These are phyloP conservation scores for Cordyceps fumosorosea DNA, from an alignment of 2,329 filamentous ascomycete genomes.

Conservation along the genomic window DNA sequence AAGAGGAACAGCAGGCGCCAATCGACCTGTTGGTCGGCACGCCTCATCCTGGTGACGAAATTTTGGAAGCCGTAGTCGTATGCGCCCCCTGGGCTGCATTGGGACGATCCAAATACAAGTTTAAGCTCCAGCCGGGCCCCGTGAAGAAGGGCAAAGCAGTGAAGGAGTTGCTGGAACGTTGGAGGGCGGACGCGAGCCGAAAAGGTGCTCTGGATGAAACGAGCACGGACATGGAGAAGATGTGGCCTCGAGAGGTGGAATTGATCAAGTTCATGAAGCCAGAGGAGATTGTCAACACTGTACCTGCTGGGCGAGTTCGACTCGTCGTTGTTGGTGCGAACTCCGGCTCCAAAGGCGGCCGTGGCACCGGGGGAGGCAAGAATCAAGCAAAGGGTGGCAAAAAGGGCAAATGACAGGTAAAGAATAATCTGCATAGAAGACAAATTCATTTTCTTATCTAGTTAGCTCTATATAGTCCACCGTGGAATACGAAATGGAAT, in stretches of 20 bases:
- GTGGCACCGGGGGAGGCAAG: slow-evolving; percentile 29
- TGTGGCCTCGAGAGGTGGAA: slow-evolving; percentile 84
- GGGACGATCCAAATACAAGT: slow-evolving; percentile 79
- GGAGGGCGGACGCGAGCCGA: slow-evolving; percentile 59
- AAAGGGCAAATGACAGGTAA: slow-evolving; percentile 17
- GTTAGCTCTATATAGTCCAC: background rate
- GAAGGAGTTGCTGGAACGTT: slow-evolving; percentile 78
- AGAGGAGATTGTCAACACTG: slow-evolving; percentile 71
- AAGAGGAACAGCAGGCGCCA: slow-evolving; percentile 45
- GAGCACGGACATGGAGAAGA: slow-evolving; percentile 59
- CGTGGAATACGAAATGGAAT: background rate
- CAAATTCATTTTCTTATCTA: background rate
- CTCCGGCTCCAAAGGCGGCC: slow-evolving; percentile 33
- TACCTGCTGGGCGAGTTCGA: slow-evolving; percentile 74
- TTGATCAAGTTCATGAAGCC: slow-evolving; percentile 74
- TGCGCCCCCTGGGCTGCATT: slow-evolving; percentile 61
- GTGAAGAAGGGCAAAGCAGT: slow-evolving; percentile 93
- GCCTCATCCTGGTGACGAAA: slow-evolving; percentile 75
- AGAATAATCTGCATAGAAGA: background rate
- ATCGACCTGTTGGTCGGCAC: slow-evolving; percentile 71
- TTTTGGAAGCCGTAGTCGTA: slow-evolving; percentile 58
- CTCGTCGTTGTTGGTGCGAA: slow-evolving; percentile 65
- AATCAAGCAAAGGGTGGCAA: slow-evolving; percentile 26
- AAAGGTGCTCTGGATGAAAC: slow-evolving; percentile 56
- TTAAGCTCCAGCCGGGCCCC: slow-evolving; percentile 83